These are phyloP conservation scores for Rhynchospora pubera DNA, from an alignment of 176 grass and related monocot species.

Conservation along the genomic window DNA sequence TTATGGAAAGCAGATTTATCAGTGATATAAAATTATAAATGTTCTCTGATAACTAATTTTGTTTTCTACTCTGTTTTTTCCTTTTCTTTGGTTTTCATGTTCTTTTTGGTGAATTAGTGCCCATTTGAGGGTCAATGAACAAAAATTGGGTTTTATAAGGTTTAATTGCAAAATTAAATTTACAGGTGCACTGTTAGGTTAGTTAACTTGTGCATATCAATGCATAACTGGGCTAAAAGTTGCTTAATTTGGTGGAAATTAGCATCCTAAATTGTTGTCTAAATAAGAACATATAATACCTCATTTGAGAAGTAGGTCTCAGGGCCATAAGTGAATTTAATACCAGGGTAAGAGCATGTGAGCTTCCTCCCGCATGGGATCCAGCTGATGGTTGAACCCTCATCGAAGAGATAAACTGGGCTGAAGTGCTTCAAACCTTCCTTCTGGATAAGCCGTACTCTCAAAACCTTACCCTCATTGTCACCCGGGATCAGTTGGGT, in stretches of 20 bases:
- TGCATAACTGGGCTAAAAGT: neutral
- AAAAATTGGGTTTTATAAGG: too few species aligned
- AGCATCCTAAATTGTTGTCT: neutral
- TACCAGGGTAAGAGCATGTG: constrained; percentile 83
- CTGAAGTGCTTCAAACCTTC: constrained; percentile 67
- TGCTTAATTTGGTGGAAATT: neutral
- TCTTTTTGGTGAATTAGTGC: too few species aligned
- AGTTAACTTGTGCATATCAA: neutral
- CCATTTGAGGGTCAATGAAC: too few species aligned
- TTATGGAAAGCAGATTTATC: too few species aligned
- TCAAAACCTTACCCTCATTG: constrained; percentile 73
- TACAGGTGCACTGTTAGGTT: too few species aligned
- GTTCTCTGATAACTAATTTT: too few species aligned
- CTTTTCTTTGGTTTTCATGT: too few species aligned
- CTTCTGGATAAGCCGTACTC: constrained; percentile 75
- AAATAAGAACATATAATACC: constrained; percentile 32
- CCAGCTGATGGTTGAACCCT: constrained; percentile 82
- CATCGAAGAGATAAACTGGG: constrained; percentile 86
- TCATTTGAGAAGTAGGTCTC: constrained; percentile 67
- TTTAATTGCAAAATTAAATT: too few species aligned
- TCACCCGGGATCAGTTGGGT: constrained; percentile 84
- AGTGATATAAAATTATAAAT: too few species aligned
- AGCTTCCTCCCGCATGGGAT: constrained; percentile 88
- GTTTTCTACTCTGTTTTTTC: too few species aligned
- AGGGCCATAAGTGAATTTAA: constrained; percentile 73